phyloP scores from a whole-genome alignment of 78 protist genomes.

The Dictyostelium purpureum region DNA sequence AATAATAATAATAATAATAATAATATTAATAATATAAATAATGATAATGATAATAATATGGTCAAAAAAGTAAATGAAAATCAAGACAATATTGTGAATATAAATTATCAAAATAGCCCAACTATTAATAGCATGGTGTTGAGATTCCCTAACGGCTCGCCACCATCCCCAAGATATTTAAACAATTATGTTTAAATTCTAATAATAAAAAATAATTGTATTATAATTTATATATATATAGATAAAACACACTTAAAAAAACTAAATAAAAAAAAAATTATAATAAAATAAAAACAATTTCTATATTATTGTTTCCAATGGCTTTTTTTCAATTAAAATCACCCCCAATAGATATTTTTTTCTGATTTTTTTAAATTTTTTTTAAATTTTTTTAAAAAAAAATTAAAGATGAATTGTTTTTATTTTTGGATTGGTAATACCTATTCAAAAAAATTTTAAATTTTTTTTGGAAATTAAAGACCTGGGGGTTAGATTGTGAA shows the following conservation, averaged over 20 bases:
- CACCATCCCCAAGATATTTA: neutral
- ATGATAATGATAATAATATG: neutral
- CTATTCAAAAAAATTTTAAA: too few species aligned
- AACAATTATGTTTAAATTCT: neutral
- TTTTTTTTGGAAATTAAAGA: too few species aligned
- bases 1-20: neutral
- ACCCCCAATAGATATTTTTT: neutral
- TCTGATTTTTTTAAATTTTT: too few species aligned
- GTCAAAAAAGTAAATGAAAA: neutral
- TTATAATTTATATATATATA: neutral
- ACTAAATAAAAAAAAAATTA: neutral
- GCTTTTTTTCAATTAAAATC: neutral
- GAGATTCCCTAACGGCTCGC: too few species aligned
- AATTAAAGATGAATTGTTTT: too few species aligned
- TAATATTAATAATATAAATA: neutral
- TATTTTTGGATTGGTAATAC: neutral
- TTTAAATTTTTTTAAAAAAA: too few species aligned
- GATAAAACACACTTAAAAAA: neutral
- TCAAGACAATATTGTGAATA: neutral
- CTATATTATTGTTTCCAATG: neutral
- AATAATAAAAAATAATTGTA: neutral
- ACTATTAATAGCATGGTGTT: too few species aligned
- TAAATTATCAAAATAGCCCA: neutral
- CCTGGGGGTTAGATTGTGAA: too few species aligned
- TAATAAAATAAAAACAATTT: neutral